phyloP scores from a whole-genome alignment of 495 filamentous ascomycete genomes.

The Penicillium salamii region DNA sequence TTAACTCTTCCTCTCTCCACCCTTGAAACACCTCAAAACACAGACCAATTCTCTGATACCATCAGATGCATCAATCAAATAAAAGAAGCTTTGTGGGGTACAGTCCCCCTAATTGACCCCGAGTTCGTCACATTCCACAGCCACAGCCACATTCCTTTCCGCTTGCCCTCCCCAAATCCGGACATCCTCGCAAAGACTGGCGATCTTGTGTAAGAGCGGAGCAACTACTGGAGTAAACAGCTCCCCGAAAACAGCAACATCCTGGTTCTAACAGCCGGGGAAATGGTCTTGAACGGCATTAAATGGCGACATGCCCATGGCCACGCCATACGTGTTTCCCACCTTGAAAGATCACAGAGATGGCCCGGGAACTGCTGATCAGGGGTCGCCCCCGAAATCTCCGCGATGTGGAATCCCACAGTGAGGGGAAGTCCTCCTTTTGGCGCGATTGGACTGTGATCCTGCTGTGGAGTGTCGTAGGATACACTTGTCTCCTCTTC shows the following conservation, averaged over 20 bases:
- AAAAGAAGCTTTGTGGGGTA: neutral
- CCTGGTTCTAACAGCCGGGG: constrained; percentile 1
- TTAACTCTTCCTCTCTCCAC: too few species aligned
- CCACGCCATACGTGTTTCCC: neutral
- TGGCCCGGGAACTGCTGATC: constrained; percentile 9
- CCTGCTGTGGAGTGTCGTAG: constrained; percentile 22
- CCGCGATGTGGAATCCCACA: constrained; percentile 21
- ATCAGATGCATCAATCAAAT: neutral
- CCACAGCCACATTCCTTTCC: constrained; percentile 11
- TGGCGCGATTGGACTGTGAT: constrained; percentile 24
- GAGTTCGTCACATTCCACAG: constrained; percentile 9
- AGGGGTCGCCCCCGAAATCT: constrained; percentile 19
- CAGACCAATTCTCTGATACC: neutral
- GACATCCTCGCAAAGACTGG: constrained; percentile 2
- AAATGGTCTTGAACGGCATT: constrained; percentile 5
- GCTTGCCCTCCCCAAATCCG: constrained; percentile 9
- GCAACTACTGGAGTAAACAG: neutral
- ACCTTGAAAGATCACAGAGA: neutral
- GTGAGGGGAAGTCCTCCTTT: constrained; percentile 4
- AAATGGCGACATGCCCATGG: constrained; percentile 7
- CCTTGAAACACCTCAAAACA: too few species aligned
- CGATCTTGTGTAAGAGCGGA: constrained; percentile 13
- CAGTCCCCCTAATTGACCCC: neutral
- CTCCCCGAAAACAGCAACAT: constrained; percentile 20
- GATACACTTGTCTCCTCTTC: constrained; percentile 28